phyloP scores from a whole-genome alignment of 2,329 filamentous ascomycete genomes.

The Penicillium sp. region DNA sequence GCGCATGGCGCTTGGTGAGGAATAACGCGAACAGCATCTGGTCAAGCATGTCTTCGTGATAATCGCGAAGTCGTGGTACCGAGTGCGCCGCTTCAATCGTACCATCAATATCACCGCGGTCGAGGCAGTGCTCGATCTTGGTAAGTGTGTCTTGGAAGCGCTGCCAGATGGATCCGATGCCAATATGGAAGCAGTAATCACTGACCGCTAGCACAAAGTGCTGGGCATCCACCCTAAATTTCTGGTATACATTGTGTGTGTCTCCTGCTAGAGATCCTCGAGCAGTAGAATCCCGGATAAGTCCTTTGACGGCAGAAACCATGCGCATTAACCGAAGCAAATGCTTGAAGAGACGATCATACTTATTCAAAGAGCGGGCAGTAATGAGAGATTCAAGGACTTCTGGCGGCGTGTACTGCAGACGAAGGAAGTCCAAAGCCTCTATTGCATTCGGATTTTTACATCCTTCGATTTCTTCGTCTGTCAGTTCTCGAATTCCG shows the following conservation, averaged over 20 bases:
- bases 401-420: slow-evolving; percentile 77
- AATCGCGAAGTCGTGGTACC: slow-evolving; percentile 64
- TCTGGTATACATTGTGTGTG: slow-evolving; percentile 49
- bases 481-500: slow-evolving; percentile 74
- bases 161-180: slow-evolving; percentile 71
- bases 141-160: slow-evolving; percentile 67
- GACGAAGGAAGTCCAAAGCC: slow-evolving; percentile 86
- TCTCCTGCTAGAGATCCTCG: slow-evolving; percentile 34
- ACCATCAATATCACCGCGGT: slow-evolving; percentile 46
- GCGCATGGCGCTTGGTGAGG: slow-evolving; percentile 71
- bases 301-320: slow-evolving; percentile 69
- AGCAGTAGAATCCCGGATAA: slow-evolving; percentile 58
- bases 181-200: slow-evolving; percentile 77
- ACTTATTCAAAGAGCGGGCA: slow-evolving; percentile 67
- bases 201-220: slow-evolving; percentile 74
- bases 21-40: slow-evolving; percentile 72
- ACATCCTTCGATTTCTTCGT: slow-evolving; percentile 77
- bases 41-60: slow-evolving; percentile 73
- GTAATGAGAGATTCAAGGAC: slow-evolving; percentile 75
- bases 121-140: slow-evolving; percentile 60
- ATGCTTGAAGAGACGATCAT: slow-evolving; percentile 80
- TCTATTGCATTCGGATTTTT: slow-evolving; percentile 80
- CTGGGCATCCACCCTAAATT: slow-evolving; percentile 73
- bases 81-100: slow-evolving; percentile 57
- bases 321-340: slow-evolving; percentile 76